phyloP scores from a whole-genome alignment of 2,329 filamentous ascomycete species.

The Podosphaera fusca region DNA sequence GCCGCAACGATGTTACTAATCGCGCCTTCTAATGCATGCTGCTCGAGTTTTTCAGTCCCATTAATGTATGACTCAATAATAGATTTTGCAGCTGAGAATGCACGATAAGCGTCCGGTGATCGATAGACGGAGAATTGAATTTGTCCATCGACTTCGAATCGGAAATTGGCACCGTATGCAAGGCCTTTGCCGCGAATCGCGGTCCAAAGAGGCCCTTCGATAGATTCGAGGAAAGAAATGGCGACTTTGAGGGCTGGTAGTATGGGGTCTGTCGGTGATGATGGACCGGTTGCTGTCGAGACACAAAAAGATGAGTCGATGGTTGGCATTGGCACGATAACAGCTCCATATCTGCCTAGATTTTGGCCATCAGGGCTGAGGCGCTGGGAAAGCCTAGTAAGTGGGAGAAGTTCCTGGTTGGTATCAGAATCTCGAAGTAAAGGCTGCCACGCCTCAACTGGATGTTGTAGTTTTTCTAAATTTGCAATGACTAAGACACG shows the following conservation, averaged over 20 bases:
- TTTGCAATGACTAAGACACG: slow-evolving; percentile 69
- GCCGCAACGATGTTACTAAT: slow-evolving; percentile 72
- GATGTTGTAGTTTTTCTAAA: slow-evolving; percentile 47
- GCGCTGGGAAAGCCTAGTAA: slow-evolving; percentile 45
- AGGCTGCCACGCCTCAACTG: slow-evolving; percentile 56
- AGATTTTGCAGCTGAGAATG: slow-evolving; percentile 52
- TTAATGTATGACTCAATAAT: slow-evolving; percentile 54
- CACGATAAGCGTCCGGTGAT: slow-evolving; percentile 71
- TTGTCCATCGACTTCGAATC: slow-evolving; percentile 55
- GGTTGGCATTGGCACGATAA: slow-evolving; percentile 73
- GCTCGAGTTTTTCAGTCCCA: slow-evolving; percentile 50
- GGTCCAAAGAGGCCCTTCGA: slow-evolving; percentile 86
- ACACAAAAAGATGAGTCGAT: slow-evolving; percentile 82
- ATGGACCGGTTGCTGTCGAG: slow-evolving; percentile 49
- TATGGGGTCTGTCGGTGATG: slow-evolving; percentile 51
- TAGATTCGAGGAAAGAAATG: slow-evolving; percentile 71
- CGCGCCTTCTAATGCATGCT: slow-evolving; percentile 50
- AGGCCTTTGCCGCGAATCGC: slow-evolving; percentile 81
- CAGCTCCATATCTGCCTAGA: slow-evolving; percentile 50
- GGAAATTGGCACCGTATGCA: slow-evolving; percentile 71
- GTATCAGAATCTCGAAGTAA: slow-evolving; percentile 21
- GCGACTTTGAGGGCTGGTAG: slow-evolving; percentile 74
- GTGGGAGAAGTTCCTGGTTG: slow-evolving; percentile 36
- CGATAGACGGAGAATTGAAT: slow-evolving; percentile 74
- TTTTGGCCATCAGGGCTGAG: slow-evolving; percentile 52